Conservation (phyloP, 805 yeast genomes). For the Barnettozyma salicaria region DNA sequence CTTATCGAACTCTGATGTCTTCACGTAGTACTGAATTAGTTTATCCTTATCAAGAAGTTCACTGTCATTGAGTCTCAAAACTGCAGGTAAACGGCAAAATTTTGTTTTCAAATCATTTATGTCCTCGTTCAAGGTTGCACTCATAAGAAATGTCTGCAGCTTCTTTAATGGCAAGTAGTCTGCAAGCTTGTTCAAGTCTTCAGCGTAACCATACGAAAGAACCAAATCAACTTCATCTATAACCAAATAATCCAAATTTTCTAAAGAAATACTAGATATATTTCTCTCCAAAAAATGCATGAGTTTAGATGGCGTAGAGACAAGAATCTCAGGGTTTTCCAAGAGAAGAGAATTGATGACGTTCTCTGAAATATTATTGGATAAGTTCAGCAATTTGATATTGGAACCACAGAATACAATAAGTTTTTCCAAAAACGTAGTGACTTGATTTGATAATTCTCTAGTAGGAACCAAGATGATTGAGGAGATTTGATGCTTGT, state of each 20-base stretch:
- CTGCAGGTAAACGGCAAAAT: constrained; percentile 80
- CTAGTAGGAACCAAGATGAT: constrained; percentile 88
- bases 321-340: constrained; percentile 72
- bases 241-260: constrained; percentile 60
- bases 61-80: constrained; percentile 72
- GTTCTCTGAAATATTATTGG: constrained; percentile 55
- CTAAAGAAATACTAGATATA: constrained; percentile 42
- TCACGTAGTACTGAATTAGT: constrained; percentile 80
- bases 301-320: constrained; percentile 83
- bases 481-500: constrained; percentile 24
- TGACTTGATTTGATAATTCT: constrained; percentile 84
- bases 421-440: constrained; percentile 60
- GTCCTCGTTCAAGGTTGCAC: constrained; percentile 90
- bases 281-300: constrained; percentile 47
- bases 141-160: constrained; percentile 88
- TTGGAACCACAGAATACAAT: constrained; percentile 64
- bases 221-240: constrained; percentile 95
- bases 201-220: constrained; percentile 83
- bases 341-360: constrained; percentile 65
- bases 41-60: constrained; percentile 47
- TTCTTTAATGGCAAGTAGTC: constrained; percentile 62
- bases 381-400: constrained; percentile 58
- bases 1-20: constrained; percentile 84
- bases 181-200: constrained; percentile 67
- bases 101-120: constrained; percentile 66